Evolutionary conservation across 2,329 filamentous ascomycete genomes (phyloP).

Genomic region (Phaeophleospora eucalypticola): DNA sequence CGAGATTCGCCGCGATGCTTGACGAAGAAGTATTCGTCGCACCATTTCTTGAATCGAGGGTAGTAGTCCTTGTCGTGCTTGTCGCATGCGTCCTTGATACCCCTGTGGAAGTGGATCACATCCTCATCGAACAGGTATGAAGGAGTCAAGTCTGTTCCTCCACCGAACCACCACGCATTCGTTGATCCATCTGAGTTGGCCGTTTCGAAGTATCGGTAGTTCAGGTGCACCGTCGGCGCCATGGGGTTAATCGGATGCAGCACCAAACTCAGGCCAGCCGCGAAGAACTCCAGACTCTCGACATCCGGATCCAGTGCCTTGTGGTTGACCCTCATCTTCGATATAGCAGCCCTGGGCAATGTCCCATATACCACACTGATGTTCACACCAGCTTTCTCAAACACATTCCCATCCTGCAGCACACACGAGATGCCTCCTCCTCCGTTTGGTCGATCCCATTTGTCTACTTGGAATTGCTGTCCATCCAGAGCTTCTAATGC

Average conservation of each 20-base stretch:
- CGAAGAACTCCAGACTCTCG: slow-evolving; percentile 89
- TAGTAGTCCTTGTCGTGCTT: slow-evolving; percentile 90
- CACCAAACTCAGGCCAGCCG: slow-evolving; percentile 86
- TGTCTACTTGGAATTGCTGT: slow-evolving; percentile 73
- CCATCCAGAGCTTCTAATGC: slow-evolving; percentile 83
- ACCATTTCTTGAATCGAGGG: slow-evolving; percentile 95
- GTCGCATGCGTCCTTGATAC: slow-evolving; percentile 89
- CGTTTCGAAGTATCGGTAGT: slow-evolving; percentile 98
- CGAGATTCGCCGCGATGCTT: slow-evolving; percentile 84
- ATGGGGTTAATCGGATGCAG: slow-evolving; percentile 92
- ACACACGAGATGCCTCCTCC: slow-evolving; percentile 94
- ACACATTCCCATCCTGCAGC: slow-evolving; percentile 91
- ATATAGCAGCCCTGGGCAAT: slow-evolving; percentile 79
- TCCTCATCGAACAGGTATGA: slow-evolving; percentile 96
- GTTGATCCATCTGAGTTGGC: slow-evolving; percentile 74
- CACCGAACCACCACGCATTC: slow-evolving; percentile 97
- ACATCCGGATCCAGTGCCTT: slow-evolving; percentile 78
- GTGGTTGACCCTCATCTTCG: slow-evolving; percentile 92
- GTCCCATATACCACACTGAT: slow-evolving; percentile 92
- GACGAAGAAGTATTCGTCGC: slow-evolving; percentile 94
- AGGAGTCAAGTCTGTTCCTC: slow-evolving; percentile 89
- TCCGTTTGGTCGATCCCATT: slow-evolving; percentile 81
- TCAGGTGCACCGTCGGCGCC: slow-evolving; percentile 95
- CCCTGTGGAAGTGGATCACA: slow-evolving; percentile 91
- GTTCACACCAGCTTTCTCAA: slow-evolving; percentile 96